Conservation (phyloP, 169 alveolate species). For the Eimeria necatrix region DNA sequence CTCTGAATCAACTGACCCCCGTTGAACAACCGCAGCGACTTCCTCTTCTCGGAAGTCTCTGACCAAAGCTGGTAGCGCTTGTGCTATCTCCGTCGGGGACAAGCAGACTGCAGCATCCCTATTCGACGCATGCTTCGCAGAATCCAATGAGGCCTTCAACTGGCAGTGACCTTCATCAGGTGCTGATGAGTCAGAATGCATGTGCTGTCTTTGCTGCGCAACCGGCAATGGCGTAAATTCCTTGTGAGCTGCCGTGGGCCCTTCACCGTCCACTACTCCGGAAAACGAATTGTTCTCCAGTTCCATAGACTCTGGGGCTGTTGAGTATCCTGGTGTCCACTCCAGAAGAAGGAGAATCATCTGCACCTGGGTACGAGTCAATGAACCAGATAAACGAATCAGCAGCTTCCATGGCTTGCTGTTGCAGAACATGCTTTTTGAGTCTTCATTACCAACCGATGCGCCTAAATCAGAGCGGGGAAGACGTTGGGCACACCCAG, state of each 20-base stretch:
- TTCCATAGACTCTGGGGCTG: not conserved
- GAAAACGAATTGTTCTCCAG: not conserved
- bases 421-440: not conserved
- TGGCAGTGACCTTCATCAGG: too few relatives aligned
- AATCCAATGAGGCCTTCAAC: too few relatives aligned
- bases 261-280: not conserved
- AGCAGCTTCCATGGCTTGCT: slow-evolving; percentile 18
- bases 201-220: too few relatives aligned
- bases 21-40: not conserved
- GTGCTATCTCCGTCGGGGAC: not conserved
- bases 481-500: not conserved
- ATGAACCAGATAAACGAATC: slow-evolving; percentile 3
- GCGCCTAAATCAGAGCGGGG: too few relatives aligned
- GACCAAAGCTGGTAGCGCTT: not conserved
- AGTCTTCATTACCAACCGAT: not conserved
- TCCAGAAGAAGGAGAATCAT: not conserved
- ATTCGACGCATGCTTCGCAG: too few relatives aligned
- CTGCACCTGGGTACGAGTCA: slow-evolving; percentile 32
- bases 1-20: not conserved
- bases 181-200: too few relatives aligned
- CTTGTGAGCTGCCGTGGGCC: not conserved
- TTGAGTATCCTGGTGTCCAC: not conserved
- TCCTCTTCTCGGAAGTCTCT: not conserved
- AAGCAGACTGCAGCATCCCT: too few relatives aligned
- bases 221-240: too few relatives aligned